phyloP scores from a whole-genome alignment of 169 alveolate genomes.

The Condylostoma magnum region DNA sequence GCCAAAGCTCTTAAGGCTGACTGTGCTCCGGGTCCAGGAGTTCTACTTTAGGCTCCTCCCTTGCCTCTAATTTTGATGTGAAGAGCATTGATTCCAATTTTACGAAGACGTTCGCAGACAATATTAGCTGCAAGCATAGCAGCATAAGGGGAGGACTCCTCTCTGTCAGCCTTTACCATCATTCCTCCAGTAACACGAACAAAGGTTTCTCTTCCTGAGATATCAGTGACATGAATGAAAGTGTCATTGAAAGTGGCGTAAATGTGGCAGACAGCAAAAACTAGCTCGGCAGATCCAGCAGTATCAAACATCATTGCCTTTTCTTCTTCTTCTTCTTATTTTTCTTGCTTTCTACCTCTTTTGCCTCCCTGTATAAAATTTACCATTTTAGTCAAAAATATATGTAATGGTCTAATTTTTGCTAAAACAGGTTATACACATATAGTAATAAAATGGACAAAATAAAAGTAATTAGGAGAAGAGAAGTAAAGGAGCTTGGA shows the following conservation, averaged over 20 bases:
- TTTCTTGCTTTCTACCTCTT: conserved; percentile 45
- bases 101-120: conserved; percentile 95
- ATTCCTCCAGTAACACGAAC: conserved; percentile 99
- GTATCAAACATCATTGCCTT: conserved; percentile 38
- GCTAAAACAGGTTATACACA: too few relatives aligned
- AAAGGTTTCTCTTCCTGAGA: conserved; percentile 99
- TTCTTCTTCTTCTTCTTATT: conserved; percentile 38
- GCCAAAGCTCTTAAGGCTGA: conserved; percentile 99
- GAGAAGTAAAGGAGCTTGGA: too few relatives aligned
- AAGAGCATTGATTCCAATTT: conserved; percentile 97
- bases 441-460: too few relatives aligned
- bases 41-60: conserved; percentile 94
- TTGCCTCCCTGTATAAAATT: too few relatives aligned
- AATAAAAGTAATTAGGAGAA: too few relatives aligned
- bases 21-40: conserved; percentile 99
- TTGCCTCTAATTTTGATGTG: conserved; percentile 98
- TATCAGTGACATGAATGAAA: conserved; percentile 99
- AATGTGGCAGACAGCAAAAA: conserved; percentile 99
- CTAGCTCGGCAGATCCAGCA: conserved; percentile 86
- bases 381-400: too few relatives aligned
- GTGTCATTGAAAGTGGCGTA: conserved; percentile 99
- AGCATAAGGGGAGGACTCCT: conserved; percentile 99
- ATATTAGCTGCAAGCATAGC: conserved; percentile 99
- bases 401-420: too few relatives aligned
- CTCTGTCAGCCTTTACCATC: conserved; percentile 99